Conservation (phyloP, 2,329 filamentous ascomycete genomes). For the Fusarium longipes region DNA sequence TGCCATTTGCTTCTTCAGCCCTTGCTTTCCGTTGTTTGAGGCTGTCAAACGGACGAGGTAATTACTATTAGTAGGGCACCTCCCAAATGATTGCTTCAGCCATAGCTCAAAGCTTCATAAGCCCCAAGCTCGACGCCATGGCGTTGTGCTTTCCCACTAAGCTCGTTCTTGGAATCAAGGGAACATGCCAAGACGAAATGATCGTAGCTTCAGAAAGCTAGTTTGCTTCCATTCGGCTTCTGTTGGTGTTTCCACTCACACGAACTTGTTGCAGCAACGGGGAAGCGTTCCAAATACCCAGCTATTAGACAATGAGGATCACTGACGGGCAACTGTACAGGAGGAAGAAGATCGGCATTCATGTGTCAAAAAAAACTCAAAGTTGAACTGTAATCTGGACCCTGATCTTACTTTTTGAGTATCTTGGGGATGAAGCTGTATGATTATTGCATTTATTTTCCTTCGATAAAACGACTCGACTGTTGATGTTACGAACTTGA, state of each 20-base stretch:
- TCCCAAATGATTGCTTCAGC: background rate
- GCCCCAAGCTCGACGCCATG: background rate
- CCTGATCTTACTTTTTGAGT: slow-evolving; percentile 2
- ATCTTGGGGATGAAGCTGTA: background rate
- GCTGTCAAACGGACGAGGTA: background rate
- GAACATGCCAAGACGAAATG: background rate
- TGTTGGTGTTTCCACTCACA: background rate
- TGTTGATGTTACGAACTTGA: background rate
- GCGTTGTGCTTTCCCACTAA: background rate
- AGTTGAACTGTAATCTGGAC: too few species aligned
- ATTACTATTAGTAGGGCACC: slow-evolving; percentile 2
- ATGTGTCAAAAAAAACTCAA: slow-evolving; percentile 36
- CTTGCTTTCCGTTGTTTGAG: background rate
- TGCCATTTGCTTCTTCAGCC: background rate
- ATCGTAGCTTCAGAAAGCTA: slow-evolving; percentile 10
- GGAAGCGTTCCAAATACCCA: background rate
- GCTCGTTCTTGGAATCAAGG: background rate
- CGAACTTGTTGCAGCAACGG: background rate
- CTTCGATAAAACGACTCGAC: too few species aligned
- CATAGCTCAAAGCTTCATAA: background rate
- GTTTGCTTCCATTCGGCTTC: slow-evolving; percentile 7
- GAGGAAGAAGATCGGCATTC: slow-evolving; percentile 31
- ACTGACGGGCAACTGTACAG: background rate
- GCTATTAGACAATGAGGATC: slow-evolving; percentile 6
- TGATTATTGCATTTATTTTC: too few species aligned